phyloP scores from a whole-genome alignment of 352 stramenopile species.

The Phytophthora aleatoria region DNA sequence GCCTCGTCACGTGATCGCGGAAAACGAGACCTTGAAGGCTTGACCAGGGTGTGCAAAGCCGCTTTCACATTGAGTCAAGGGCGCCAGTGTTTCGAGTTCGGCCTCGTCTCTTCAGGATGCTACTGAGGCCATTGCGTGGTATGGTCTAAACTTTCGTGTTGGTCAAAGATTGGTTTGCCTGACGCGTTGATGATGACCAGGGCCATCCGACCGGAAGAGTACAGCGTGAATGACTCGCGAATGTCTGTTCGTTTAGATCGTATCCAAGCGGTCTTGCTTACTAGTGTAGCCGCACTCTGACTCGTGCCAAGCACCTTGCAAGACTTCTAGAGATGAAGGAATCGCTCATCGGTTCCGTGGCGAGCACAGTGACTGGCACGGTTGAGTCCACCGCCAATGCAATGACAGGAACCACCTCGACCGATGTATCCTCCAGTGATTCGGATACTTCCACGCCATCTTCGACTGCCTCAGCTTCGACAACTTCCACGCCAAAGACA shows the following conservation, averaged over 20 bases:
- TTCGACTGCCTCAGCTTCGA: constrained; percentile 12
- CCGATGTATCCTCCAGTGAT: not conserved
- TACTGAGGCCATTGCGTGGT: constrained; percentile 22
- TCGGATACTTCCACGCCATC: not conserved
- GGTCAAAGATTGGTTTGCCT: constrained; percentile 9
- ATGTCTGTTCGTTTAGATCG: constrained; percentile 12
- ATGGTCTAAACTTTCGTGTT: constrained; percentile 30
- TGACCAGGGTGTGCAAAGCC: constrained; percentile 6
- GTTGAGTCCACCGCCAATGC: constrained; percentile 16
- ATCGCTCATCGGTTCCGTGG: constrained; percentile 23
- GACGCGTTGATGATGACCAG: constrained; percentile 11
- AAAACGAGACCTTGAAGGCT: constrained; percentile 4
- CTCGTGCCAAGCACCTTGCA: constrained; percentile 1
- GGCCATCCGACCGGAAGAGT: constrained; percentile 7
- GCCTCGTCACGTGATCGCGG: constrained; percentile 2
- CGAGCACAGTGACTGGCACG: constrained; percentile 18
- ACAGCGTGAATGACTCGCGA: constrained; percentile 4
- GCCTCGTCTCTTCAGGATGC: constrained; percentile 31
- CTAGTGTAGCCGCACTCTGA: constrained; percentile 7
- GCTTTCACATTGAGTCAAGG: constrained; percentile 1
- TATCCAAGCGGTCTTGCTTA: constrained; percentile 2
- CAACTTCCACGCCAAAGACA: constrained; percentile 8
- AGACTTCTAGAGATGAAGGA: constrained; percentile 23
- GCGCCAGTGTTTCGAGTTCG: not conserved
- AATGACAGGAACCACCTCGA: constrained; percentile 17